These are phyloP conservation scores for Bryopsis sp. DNA, from an alignment of 139 green algal species.

Conservation along the genomic window DNA sequence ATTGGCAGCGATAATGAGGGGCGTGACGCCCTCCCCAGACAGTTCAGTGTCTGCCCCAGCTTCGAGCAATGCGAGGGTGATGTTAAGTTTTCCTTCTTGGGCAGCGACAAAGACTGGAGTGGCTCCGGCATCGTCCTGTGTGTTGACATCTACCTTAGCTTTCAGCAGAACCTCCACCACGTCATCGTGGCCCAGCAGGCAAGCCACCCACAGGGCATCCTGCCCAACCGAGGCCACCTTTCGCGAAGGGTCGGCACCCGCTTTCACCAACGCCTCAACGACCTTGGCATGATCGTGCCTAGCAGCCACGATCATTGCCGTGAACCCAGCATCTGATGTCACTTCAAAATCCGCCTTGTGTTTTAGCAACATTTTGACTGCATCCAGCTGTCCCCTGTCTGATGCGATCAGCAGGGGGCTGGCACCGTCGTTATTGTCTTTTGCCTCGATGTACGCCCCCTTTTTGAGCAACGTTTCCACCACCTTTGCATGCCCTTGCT, in stretches of 20 bases:
- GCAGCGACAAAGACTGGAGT: neutral
- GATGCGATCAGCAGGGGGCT: conserved; percentile 11
- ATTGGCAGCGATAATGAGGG: neutral
- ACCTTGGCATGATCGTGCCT: neutral
- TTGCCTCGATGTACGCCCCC: neutral
- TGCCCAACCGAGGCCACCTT: neutral
- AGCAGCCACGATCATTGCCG: neutral
- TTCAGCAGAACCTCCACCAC: neutral
- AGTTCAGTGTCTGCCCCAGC: neutral
- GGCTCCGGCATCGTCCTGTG: neutral
- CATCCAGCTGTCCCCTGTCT: neutral
- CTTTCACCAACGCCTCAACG: neutral
- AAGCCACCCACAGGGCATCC: conserved; percentile 3
- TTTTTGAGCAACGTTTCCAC: neutral
- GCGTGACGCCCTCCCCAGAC: neutral
- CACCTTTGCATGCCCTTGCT: neutral
- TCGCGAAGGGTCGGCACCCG: neutral
- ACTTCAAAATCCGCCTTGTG: neutral
- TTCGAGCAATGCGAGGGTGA: neutral
- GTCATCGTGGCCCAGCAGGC: neutral
- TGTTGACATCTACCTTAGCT: neutral
- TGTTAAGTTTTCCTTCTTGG: neutral
- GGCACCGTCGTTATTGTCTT: conserved; percentile 1
- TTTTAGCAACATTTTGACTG: conserved; percentile 3
- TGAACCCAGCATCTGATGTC: neutral